Conservation (phyloP, 805 yeast species). For the Kazachstania bromeliacearum region DNA sequence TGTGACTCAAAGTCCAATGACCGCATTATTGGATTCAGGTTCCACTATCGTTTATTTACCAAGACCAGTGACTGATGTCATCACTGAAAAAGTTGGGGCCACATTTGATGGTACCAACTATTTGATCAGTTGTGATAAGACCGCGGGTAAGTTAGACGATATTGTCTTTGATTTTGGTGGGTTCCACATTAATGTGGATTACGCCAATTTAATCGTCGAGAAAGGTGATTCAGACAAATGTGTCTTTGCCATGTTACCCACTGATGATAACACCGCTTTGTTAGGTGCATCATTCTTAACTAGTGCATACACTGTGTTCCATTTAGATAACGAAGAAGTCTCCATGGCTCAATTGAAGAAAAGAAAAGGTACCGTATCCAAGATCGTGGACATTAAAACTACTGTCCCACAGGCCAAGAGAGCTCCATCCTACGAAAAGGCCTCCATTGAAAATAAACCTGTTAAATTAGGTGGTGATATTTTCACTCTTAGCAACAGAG, state of each 20-base stretch:
- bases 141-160: conserved; percentile 20
- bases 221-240: conserved; percentile 28
- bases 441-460: conserved; percentile 28
- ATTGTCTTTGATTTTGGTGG: conserved; percentile 53
- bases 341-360: conserved; percentile 44
- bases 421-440: conserved; percentile 40
- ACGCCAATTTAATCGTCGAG: conserved; percentile 22
- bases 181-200: conserved; percentile 41
- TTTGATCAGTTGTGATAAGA: conserved; percentile 36
- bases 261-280: conserved; percentile 25
- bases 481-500: conserved; percentile 11
- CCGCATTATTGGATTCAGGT: conserved; percentile 47
- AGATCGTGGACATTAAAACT: conserved; percentile 14
- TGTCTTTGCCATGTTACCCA: conserved; percentile 33
- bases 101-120: conserved; percentile 40
- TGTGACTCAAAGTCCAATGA: conserved; percentile 17
- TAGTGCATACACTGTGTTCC: conserved; percentile 55
- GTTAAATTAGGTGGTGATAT: conserved; percentile 25
- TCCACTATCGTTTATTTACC: conserved; percentile 46
- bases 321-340: conserved; percentile 46
- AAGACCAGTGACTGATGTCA: conserved; percentile 12
- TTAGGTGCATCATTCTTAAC: conserved; percentile 52
- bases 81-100: conserved; percentile 37
- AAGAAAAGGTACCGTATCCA: conserved; percentile 11
- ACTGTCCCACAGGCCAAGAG: conserved; percentile 40